Conservation (phyloP, 2,329 filamentous ascomycete species). For the Didymosphaeria variabile region DNA sequence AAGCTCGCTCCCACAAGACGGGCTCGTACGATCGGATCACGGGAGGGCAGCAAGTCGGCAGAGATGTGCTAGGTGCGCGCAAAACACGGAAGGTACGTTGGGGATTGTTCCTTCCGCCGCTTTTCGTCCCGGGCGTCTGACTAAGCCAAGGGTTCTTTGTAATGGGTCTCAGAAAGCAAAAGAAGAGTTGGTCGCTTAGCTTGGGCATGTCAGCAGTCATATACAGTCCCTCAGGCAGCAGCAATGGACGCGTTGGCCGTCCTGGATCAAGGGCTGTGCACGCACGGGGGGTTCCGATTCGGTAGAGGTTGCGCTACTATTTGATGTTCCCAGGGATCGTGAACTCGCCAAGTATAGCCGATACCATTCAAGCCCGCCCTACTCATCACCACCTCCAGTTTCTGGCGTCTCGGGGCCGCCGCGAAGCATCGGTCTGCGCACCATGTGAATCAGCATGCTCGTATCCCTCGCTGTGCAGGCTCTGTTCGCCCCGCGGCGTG, state of each 20-base stretch:
- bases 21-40: constrained; percentile 11
- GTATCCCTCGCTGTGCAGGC: neutral
- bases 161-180: constrained; percentile 1
- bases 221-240: constrained; percentile 12
- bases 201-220: constrained; percentile 12
- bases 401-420: neutral
- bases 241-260: neutral
- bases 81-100: constrained; percentile 5
- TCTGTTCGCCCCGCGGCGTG: neutral
- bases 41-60: neutral
- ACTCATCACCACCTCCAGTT: neutral
- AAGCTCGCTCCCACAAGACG: neutral
- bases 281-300: neutral
- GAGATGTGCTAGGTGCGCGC: constrained; percentile 1
- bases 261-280: neutral
- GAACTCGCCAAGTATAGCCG: neutral
- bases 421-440: constrained; percentile 4
- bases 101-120: neutral
- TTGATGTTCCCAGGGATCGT: constrained; percentile 3
- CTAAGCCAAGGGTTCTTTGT: constrained; percentile 10
- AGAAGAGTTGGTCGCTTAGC: constrained; percentile 1
- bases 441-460: neutral
- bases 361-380: neutral
- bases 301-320: constrained; percentile 5
- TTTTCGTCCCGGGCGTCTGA: constrained; percentile 11